phyloP scores from a whole-genome alignment of 1,284 basidiomycete genomes.

The Volvariella volvacea region DNA sequence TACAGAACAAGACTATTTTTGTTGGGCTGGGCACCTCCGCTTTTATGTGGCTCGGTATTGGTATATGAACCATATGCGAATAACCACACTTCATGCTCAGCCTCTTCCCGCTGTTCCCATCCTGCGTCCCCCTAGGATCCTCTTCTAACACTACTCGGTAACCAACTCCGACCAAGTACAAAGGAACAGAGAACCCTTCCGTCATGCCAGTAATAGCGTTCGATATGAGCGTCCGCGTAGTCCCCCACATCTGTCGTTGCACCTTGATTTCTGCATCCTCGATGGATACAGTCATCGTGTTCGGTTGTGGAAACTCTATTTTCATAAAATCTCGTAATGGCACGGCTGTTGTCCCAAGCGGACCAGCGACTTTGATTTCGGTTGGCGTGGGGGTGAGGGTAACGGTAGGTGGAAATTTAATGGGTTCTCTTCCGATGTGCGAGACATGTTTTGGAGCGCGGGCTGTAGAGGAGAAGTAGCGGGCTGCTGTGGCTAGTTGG shows the following conservation, averaged over 20 bases:
- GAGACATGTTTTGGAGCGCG: conserved; percentile 40
- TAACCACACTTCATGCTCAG: conserved; percentile 90
- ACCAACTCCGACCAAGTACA: conserved; percentile 93
- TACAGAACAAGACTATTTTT: conserved; percentile 63
- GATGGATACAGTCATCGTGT: conserved; percentile 56
- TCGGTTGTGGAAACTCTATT: conserved; percentile 46
- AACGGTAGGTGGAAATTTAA: conserved; percentile 65
- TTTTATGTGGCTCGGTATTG: conserved; percentile 76
- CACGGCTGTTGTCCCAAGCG: conserved; percentile 68
- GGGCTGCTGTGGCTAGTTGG: conserved; percentile 24
- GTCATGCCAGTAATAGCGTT: conserved; percentile 92
- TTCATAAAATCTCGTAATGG: conserved; percentile 66
- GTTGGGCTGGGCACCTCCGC: conserved; percentile 67
- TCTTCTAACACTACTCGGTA: conserved; percentile 87
- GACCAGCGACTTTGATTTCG: conserved; percentile 63
- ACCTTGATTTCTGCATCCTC: conserved; percentile 66
- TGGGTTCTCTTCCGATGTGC: conserved; percentile 80
- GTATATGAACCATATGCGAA: conserved; percentile 81
- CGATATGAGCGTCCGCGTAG: conserved; percentile 81
- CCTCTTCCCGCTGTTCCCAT: conserved; percentile 54
- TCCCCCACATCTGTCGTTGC: conserved; percentile 90
- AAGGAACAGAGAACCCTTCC: conserved; percentile 75
- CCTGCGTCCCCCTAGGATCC: conserved; percentile 62
- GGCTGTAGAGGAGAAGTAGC: conserved; percentile 40
- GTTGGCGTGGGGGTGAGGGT: conserved; percentile 48